phyloP scores from a whole-genome alignment of 2,329 filamentous ascomycete species.

The Cladosporium phlei region DNA sequence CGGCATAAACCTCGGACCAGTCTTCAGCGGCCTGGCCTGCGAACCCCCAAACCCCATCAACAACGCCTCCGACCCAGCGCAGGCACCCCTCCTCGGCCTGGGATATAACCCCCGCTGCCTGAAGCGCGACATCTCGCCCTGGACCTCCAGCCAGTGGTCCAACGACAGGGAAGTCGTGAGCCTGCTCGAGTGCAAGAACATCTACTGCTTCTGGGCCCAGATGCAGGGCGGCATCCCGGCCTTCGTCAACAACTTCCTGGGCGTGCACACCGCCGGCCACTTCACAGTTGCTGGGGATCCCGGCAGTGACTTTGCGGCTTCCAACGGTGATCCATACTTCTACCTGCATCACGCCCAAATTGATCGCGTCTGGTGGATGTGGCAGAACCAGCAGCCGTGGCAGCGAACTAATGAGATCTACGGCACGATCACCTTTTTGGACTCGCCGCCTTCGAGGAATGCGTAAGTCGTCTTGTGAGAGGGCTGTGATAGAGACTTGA shows the following conservation, averaged over 20 bases:
- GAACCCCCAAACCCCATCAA: conserved; percentile 1
- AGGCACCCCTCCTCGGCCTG: conserved; percentile 25
- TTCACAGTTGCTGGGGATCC: conserved; percentile 43
- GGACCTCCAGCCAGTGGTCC: conserved; percentile 14
- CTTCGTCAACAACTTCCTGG: conserved; percentile 17
- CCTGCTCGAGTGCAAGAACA: conserved; percentile 18
- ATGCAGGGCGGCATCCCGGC: conserved; percentile 24
- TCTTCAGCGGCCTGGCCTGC: conserved; percentile 22
- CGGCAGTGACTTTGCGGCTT: conserved; percentile 38
- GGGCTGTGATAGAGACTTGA: too few relatives aligned
- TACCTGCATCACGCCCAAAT: conserved; percentile 45
- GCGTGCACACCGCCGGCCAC: conserved; percentile 42
- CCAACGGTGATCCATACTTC: conserved; percentile 43
- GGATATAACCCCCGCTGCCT: conserved; percentile 35
- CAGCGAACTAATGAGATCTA: conserved; percentile 21
- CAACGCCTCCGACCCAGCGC: conserved; percentile 5
- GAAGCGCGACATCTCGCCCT: conserved; percentile 33
- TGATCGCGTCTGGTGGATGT: conserved; percentile 44
- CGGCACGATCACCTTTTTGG: conserved; percentile 30
- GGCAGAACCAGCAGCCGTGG: conserved; percentile 29
- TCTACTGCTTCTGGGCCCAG: conserved; percentile 22
- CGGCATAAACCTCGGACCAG: conserved; percentile 46
- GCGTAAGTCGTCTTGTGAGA: conserved; percentile 24
- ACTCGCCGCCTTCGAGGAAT: conserved; percentile 22
- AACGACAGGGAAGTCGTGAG: conserved; percentile 6